Base-by-base conservation (phyloP, 164 flowering plant species). In the Platanus orientalis region DNA sequence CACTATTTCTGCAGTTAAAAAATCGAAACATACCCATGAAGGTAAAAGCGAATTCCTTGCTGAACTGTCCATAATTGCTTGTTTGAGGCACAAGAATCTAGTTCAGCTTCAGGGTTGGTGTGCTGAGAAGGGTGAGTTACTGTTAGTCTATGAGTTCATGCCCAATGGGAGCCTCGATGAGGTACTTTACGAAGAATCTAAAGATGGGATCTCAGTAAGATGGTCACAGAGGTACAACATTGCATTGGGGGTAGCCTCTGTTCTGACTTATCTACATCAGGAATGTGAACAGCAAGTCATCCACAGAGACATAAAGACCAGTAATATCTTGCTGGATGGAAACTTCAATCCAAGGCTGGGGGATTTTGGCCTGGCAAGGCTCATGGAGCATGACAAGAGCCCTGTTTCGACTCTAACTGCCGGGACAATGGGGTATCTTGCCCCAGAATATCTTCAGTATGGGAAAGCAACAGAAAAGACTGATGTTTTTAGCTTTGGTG, bases 41-140 rank as follows among this genome's bases (percentile, higher is more conserved):
- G 90, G 96, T 24, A 85, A 82, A 64, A 74, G 78, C 6, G 96
- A 90, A 54, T 88, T 93, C 65, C 72, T 88, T 0, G 81, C 94
- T 40, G 94, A 90, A 60, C 61, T 93, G 64, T 79, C 90, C 1
- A 78, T 85, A 32, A 90, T 88, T 54, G 98, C 94, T 56, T 63
- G 92, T 56, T 73, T 88, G 77, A 76, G 98, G 80, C 98, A 93
- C 73, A 88, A 81, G 63, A 93, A 93, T 73, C 68, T 93, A 47
- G 86, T 93, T 48, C 97, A 73, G 79, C 89, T 93, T 6, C 88
- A 81, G 62, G 98, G 98, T n/a, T 93, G 98, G 98, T 88, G 98
- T 54, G 76, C 70, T n/a, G 92, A 84, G 67, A 90, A 87, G 64
- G 90, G 83, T 10, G 96, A 93, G 52, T 61, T 93, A 57, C 59